Percentiles rank a stretch among this genome's conserved stretches.
phyloP scores from a whole-genome alignment of 768 basidiomycete species.

The Albatrellus ellisii region DNA sequence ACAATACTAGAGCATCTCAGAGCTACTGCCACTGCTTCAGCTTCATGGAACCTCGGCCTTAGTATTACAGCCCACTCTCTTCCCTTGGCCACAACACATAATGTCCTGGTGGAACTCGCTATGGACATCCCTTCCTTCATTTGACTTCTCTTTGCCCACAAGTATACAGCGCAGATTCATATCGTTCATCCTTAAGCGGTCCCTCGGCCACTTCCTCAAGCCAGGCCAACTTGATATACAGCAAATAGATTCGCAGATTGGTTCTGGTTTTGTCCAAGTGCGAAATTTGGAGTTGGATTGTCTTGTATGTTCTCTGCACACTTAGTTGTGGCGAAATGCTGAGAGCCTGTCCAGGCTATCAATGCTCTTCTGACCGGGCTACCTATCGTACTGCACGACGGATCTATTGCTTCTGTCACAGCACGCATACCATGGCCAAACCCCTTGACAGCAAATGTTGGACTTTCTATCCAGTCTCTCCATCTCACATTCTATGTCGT shows the following conservation, averaged over 20 bases:
- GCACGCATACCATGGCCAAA: conserved; percentile 81
- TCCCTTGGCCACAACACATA: background rate
- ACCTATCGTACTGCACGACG: conserved; percentile 57
- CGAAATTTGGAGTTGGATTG: conserved; percentile 71
- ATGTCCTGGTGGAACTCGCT: conserved; percentile 30
- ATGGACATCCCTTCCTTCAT: conserved; percentile 39
- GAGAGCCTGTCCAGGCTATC: conserved; percentile 44
- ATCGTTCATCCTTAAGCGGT: conserved; percentile 75
- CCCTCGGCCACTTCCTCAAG: conserved; percentile 75
- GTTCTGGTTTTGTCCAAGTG: conserved; percentile 81
- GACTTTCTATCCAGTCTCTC: conserved; percentile 54
- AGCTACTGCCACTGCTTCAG: too few relatives aligned
- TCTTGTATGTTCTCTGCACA: conserved; percentile 34
- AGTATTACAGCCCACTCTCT: background rate
- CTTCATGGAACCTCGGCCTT: too few relatives aligned
- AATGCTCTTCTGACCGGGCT: conserved; percentile 52
- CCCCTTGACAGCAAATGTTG: conserved; percentile 60
- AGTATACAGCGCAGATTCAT: conserved; percentile 80
- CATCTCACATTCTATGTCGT: conserved; percentile 50
- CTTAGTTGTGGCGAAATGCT: conserved; percentile 10
- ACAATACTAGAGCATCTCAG: too few relatives aligned
- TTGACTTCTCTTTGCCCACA: conserved; percentile 55
- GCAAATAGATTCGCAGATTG: conserved; percentile 86
- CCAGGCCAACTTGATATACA: conserved; percentile 81
- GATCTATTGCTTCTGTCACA: conserved; percentile 61